Evolutionary conservation across 2,329 filamentous ascomycete genomes (phyloP).

Genomic region (Ophiocordyceps camponoti-rufipedis): DNA sequence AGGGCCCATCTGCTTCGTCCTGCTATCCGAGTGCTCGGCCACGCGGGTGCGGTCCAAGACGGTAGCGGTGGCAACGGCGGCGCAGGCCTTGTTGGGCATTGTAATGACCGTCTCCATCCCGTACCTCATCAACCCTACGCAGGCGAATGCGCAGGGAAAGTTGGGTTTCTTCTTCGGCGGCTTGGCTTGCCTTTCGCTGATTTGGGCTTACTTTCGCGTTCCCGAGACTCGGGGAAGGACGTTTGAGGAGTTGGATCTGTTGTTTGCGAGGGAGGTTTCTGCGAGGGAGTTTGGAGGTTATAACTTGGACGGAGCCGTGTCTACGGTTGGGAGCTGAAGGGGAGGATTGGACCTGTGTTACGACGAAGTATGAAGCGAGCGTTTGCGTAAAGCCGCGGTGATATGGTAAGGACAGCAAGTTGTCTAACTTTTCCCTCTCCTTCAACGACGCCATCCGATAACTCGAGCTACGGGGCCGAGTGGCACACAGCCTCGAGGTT

Average conservation of each 20-base stretch:
- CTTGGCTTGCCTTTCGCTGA: constrained; percentile 7
- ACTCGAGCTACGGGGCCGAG: not conserved
- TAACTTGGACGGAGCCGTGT: not conserved
- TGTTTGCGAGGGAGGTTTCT: constrained; percentile 13
- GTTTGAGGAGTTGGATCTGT: constrained; percentile 15
- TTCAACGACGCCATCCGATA: too few species aligned
- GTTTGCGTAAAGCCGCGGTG: too few species aligned
- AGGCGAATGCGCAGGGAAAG: constrained; percentile 17
- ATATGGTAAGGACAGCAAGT: too few species aligned
- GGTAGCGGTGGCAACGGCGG: constrained; percentile 19
- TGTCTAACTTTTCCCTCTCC: too few species aligned
- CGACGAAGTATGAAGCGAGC: too few species aligned
- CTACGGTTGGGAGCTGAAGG: not conserved
- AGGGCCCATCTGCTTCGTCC: constrained; percentile 23
- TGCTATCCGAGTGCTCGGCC: constrained; percentile 22
- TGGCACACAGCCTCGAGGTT: constrained; percentile 28
- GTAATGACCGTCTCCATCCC: constrained; percentile 13
- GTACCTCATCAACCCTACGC: constrained; percentile 14
- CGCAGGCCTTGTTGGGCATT: constrained; percentile 11
- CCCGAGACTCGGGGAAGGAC: constrained; percentile 15
- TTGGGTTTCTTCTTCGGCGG: constrained; percentile 15
- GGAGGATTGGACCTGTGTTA: not conserved
- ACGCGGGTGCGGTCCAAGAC: constrained; percentile 23
- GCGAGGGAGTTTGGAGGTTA: constrained; percentile 16
- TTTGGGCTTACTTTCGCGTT: constrained; percentile 16